Conservation (phyloP, 495 filamentous ascomycete species). For the Hyaloscypha bicolor region DNA sequence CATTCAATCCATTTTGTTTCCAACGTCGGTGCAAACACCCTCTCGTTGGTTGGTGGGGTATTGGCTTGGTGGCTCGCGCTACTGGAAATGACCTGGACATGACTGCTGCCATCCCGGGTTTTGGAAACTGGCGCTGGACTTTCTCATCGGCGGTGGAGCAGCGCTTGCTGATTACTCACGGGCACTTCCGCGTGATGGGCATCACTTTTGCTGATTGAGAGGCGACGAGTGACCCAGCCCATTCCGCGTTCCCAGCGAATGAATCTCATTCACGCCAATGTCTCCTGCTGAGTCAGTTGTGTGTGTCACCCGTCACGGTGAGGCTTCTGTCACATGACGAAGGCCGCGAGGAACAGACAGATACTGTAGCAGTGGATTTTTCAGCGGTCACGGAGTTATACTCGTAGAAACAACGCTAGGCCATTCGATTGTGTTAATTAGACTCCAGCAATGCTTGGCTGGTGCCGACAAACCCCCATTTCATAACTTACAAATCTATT, state of each 20-base stretch:
- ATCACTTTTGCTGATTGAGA: neutral
- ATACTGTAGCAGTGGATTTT: neutral
- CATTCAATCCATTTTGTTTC: neutral
- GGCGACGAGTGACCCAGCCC: neutral
- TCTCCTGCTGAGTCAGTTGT: neutral
- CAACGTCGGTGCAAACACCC: neutral
- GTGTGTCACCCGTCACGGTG: neutral
- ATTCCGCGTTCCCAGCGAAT: neutral
- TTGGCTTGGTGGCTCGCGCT: neutral
- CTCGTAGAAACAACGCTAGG: neutral
- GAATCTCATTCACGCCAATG: neutral
- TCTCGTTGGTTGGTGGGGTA: neutral
- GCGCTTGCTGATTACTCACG: slow-evolving; percentile 1
- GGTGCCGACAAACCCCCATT: slow-evolving; percentile 5
- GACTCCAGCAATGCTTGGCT: neutral
- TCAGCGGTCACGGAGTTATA: neutral
- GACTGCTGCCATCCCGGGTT: neutral
- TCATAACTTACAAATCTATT: neutral
- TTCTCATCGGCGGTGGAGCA: neutral
- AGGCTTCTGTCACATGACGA: neutral
- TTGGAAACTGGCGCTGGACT: neutral
- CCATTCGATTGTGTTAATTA: neutral
- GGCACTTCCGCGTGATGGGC: neutral
- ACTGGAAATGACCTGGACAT: neutral
- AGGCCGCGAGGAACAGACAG: neutral